Conservation (phyloP, 2,329 filamentous ascomycete genomes). For the Myriosclerotinia curreyana region DNA sequence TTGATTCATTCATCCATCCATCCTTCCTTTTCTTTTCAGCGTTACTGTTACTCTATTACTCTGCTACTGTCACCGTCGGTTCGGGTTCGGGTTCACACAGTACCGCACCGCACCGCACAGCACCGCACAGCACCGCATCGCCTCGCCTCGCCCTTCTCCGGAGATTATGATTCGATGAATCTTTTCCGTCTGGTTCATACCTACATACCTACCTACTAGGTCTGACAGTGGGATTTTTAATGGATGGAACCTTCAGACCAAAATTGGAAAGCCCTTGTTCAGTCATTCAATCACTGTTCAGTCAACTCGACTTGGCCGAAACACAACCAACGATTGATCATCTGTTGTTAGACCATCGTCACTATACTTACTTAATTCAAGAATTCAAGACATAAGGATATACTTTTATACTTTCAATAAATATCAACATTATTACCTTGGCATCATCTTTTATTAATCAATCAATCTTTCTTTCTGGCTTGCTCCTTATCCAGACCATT, state of each 20-base stretch:
- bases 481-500: too few species aligned
- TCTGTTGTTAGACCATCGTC: background rate
- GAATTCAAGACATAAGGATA: too few species aligned
- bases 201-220: background rate
- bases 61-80: background rate
- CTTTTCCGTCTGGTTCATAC: background rate
- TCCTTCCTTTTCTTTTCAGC: background rate
- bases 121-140: too few species aligned
- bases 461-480: too few species aligned
- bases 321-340: conserved; percentile 3
- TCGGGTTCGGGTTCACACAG: conserved; percentile 7
- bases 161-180: conserved; percentile 4
- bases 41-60: background rate
- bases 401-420: too few species aligned
- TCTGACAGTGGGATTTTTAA: too few species aligned
- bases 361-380: conserved; percentile 4
- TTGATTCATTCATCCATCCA: background rate
- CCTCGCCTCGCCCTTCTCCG: conserved; percentile 1
- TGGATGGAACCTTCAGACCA: background rate
- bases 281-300: too few species aligned
- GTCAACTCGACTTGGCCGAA: background rate
- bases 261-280: background rate
- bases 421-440: background rate
- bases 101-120: background rate
- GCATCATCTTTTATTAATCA: conserved; percentile 9